Evolutionary conservation across 1,139 yeast species (phyloP).

Genomic region (Sugiyamaella castrensis): DNA sequence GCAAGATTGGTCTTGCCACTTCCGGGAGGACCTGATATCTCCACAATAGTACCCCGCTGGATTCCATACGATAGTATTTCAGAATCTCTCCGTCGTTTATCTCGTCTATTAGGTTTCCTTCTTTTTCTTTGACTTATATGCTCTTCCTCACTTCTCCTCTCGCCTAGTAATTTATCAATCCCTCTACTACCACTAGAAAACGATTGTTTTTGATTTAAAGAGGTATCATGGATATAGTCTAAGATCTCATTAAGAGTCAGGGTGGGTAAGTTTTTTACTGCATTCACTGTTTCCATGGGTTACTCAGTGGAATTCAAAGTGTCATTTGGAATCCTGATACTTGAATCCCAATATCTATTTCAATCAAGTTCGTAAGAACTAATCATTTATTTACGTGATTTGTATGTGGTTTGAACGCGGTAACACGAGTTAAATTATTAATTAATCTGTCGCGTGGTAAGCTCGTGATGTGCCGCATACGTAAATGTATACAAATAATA

Average conservation of each 20-base stretch:
- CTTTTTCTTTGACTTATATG: neutral
- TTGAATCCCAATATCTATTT: too few relatives aligned
- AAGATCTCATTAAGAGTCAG: conserved; percentile 3
- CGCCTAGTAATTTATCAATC: conserved; percentile 1
- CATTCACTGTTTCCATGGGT: conserved; percentile 25
- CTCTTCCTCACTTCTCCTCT: neutral
- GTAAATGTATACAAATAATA: too few relatives aligned
- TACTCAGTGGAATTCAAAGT: neutral
- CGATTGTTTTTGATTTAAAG: neutral
- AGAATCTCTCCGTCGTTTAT: neutral
- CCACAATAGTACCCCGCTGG: conserved; percentile 21
- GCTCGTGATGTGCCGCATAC: too few relatives aligned
- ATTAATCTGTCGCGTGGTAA: too few relatives aligned
- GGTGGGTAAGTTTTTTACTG: conserved; percentile 2
- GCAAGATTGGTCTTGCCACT: conserved; percentile 87
- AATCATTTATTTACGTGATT: too few relatives aligned
- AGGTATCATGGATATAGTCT: conserved; percentile 2
- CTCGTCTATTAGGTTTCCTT: neutral
- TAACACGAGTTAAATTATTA: too few relatives aligned
- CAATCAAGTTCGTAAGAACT: too few relatives aligned
- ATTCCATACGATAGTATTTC: neutral
- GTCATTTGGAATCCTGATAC: too few relatives aligned
- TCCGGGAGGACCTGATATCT: conserved; percentile 70
- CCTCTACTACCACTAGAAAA: conserved; percentile 4
- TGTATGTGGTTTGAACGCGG: too few relatives aligned